Base-by-base conservation (phyloP, 768 basidiomycete species). In the Lactarius akahatsu region DNA sequence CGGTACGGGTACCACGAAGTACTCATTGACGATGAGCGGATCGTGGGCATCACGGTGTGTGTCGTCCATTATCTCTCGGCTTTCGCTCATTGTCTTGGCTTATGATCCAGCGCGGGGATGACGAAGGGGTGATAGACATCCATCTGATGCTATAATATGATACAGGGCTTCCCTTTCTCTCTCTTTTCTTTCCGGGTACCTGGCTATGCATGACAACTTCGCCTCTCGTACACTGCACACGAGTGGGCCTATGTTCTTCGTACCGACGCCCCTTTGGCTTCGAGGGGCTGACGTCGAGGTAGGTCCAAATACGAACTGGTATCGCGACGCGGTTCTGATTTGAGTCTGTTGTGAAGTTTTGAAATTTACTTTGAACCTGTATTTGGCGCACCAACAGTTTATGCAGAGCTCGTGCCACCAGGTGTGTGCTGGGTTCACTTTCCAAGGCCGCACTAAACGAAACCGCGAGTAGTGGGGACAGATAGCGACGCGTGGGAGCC, bases 1-100 rank as follows among this genome's bases (percentile, higher is more conserved):
- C 66, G 66, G 10, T 67, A 67, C 34, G 66, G 66, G 13, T 67
- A 67, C 40, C 66, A 67, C 62, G 66, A 67, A 28, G 43, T 67
- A 16, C 26, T 67, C 16, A 59, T 67, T 9, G 66, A 67, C n/a
- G 66, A 67, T 7, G 66, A 67, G 28, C 66, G 66, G 13, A 59
- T 67, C 4, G 66, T 67, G 40, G 66, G 66, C 32, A 63, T 67
- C 41, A 67, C 66, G 57, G 66, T 67, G n/a, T 18, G 66, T 63
- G 20, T 36, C 54, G 20, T 43, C 13, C 28, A 40, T 32, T 1
- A 2, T 30, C n/a, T 5, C 5, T n/a, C 32, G 30, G 20, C 50
- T 43, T 40, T 28, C 23, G 6, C 62, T 62, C 15, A 63, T 3
- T 6, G 2, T 43, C 16, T 23, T 20, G 13, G 20, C 18, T 40